Evolutionary conservation across 176 grass and related monocot genomes (phyloP).

Genomic region (Eragrostis curvula): DNA sequence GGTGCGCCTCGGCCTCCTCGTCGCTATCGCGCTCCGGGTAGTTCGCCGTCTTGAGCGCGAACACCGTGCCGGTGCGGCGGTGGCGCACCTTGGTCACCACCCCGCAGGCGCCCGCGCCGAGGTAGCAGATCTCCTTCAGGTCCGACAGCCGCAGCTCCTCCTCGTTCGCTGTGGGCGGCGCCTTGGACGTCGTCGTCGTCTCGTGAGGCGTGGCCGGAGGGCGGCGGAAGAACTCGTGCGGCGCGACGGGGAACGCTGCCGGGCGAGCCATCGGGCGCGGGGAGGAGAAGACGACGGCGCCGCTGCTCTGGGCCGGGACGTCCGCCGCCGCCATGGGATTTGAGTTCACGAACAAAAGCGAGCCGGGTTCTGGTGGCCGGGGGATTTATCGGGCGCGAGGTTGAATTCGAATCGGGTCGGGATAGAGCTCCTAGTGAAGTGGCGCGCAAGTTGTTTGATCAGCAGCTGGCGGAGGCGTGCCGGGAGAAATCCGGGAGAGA

Average conservation of each 20-base stretch:
- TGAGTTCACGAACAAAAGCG: not conserved
- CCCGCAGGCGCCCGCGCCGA: constrained; percentile 48
- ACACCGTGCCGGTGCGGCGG: constrained; percentile 38
- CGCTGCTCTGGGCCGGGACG: not conserved
- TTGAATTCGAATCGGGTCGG: not conserved
- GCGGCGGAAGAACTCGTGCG: constrained; percentile 17
- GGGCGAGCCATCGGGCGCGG: not conserved
- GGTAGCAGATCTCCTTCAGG: constrained; percentile 36
- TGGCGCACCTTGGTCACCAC: constrained; percentile 55
- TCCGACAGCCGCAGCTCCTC: constrained; percentile 32
- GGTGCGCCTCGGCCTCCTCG: constrained; percentile 46
- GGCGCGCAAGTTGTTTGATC: not conserved
- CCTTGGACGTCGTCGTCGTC: not conserved
- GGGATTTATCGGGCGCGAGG: not conserved
- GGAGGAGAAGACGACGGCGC: not conserved
- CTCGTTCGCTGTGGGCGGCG: too few relatives aligned
- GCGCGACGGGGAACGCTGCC: not conserved
- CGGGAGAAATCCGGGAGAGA: not conserved
- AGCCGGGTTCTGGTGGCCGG: not conserved
- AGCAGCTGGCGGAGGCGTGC: too few relatives aligned
- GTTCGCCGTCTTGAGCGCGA: constrained; percentile 51
- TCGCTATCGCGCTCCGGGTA: not conserved
- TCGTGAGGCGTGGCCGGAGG: not conserved
- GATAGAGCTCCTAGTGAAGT: not conserved
- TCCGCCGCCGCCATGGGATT: not conserved